Conservation (phyloP, 768 basidiomycete species). For the Leccinum sublutescens region DNA sequence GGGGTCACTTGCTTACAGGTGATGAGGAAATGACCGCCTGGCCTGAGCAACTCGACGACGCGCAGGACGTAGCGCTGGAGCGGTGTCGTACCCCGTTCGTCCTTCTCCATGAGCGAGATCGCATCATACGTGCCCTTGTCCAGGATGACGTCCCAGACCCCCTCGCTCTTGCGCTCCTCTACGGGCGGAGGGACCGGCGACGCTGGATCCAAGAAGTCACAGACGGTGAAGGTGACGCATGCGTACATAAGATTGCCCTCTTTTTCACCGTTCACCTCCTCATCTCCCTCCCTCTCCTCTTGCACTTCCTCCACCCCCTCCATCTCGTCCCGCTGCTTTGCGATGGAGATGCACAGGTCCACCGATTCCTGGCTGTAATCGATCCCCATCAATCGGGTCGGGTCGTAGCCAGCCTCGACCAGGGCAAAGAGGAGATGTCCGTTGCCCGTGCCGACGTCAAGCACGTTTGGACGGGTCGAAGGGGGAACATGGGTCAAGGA, state of each 20-base stretch:
- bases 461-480: constrained; percentile 44
- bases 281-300: no score
- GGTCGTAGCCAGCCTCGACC: constrained; percentile 60
- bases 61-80: no score
- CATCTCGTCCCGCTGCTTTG: constrained; percentile 35
- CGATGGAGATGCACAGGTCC: constrained; percentile 57
- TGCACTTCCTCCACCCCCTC: no score
- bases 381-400: constrained; percentile 55
- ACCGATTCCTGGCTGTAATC: constrained; percentile 80
- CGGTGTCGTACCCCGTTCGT: constrained; percentile 50
- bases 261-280: constrained; percentile 6
- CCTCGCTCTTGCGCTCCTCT: constrained; percentile 4
- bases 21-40: no score
- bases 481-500: constrained; percentile 52
- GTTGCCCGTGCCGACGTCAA: constrained; percentile 83
- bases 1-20: no score
- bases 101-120: constrained; percentile 68
- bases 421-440: constrained; percentile 74
- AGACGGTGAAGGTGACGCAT: constrained; percentile 49
- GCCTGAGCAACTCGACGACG: no score
- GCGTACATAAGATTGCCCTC: not conserved
- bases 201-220: constrained; percentile 63
- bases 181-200: constrained; percentile 37
- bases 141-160: constrained; percentile 68
- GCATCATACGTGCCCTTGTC: constrained; percentile 93